Conservation (phyloP, 108 stramenopile genomes). For the Skeletonema costatum region DNA sequence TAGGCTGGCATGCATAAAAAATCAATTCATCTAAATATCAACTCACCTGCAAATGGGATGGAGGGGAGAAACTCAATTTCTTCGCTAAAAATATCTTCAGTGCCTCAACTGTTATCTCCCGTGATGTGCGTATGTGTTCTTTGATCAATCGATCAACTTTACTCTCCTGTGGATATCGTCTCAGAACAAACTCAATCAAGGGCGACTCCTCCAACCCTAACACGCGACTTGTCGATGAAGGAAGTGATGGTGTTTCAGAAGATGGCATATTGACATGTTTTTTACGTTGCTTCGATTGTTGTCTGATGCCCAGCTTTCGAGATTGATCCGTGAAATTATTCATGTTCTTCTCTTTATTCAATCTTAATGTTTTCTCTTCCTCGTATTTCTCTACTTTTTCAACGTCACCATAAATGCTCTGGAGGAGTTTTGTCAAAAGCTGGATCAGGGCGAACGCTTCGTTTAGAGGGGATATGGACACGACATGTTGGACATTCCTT, state of each 20-base stretch:
- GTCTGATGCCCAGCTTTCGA: slow-evolving; percentile 35
- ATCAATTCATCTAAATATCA: not conserved
- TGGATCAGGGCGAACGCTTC: slow-evolving; percentile 53
- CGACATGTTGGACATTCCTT: slow-evolving; percentile 64
- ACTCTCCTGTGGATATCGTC: slow-evolving; percentile 53
- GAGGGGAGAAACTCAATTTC: slow-evolving; percentile 41
- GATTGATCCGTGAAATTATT: slow-evolving; percentile 36
- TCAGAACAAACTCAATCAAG: slow-evolving; percentile 48
- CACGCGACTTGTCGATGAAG: slow-evolving; percentile 7
- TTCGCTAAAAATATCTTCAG: slow-evolving; percentile 57
- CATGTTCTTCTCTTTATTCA: slow-evolving; percentile 43
- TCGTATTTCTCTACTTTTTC: slow-evolving; percentile 45
- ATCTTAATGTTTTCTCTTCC: slow-evolving; percentile 27
- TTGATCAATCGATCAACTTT: slow-evolving; percentile 43
- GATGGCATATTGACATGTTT: not conserved
- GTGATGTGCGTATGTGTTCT: slow-evolving; percentile 48
- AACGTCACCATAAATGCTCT: slow-evolving; percentile 58
- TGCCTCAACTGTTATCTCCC: slow-evolving; percentile 38
- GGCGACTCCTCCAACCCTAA: slow-evolving; percentile 40
- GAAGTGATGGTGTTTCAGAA: not conserved
- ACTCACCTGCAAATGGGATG: slow-evolving; percentile 51
- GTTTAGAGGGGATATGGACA: slow-evolving; percentile 58
- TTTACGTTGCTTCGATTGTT: slow-evolving; percentile 27
- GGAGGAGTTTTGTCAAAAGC: slow-evolving; percentile 57
- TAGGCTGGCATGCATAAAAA: too few species aligned